phyloP scores from a whole-genome alignment of 345 rosid species.

The Eucalyptus globulus region DNA sequence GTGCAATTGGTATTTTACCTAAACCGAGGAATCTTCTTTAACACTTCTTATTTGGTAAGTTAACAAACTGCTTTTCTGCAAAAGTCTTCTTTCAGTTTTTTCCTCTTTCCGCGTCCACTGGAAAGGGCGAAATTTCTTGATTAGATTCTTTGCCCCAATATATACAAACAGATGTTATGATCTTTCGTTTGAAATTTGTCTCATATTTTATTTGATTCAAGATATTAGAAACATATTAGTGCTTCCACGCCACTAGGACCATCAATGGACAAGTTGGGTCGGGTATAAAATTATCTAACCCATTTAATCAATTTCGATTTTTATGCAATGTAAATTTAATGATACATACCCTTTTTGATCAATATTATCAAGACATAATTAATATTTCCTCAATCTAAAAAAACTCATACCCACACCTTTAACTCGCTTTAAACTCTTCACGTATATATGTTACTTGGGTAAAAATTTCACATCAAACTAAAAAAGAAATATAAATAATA shows the following conservation, averaged over 20 bases:
- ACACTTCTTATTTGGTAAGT: neutral
- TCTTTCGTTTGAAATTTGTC: neutral
- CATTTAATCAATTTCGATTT: neutral
- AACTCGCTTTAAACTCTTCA: neutral
- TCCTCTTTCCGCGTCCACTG: neutral
- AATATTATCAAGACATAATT: neutral
- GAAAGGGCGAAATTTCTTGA: neutral
- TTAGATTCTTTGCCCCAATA: neutral
- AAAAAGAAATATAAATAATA: neutral
- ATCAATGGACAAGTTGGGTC: fast-evolving
- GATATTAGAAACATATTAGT: neutral
- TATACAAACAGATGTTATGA: neutral
- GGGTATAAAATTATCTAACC: neutral
- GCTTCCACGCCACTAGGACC: neutral
- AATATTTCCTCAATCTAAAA: neutral
- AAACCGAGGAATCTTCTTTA: neutral
- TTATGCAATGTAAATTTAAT: no score
- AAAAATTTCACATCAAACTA: no score
- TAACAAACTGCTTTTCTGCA: neutral
- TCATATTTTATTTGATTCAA: neutral
- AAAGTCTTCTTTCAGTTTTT: neutral
- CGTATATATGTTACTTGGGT: neutral
- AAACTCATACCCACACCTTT: neutral
- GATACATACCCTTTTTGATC: fast-evolving
- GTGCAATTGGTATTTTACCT: neutral